Evolutionary conservation across 352 stramenopile species (phyloP).

Genomic region (Thraustochytrium striatum): DNA sequence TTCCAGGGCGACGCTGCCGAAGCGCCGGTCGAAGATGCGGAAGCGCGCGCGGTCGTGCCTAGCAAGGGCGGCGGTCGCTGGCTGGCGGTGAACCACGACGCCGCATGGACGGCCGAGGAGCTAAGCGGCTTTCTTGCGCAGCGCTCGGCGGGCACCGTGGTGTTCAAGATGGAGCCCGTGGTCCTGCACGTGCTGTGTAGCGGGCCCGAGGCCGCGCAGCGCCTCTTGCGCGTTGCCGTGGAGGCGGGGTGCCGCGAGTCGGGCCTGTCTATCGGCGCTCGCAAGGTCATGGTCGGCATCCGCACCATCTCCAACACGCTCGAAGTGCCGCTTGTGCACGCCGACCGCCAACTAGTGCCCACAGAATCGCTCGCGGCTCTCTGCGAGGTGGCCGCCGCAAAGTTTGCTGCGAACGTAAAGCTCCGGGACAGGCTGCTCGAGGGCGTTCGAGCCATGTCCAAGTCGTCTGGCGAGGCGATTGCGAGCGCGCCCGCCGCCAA

Average conservation of each 20-base stretch:
- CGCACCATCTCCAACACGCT: constrained; percentile 75
- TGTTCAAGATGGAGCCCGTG: constrained; percentile 83
- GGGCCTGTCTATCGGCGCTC: constrained; percentile 72
- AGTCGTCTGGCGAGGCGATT: background rate
- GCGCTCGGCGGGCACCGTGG: constrained; percentile 44
- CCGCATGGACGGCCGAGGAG: constrained; percentile 66
- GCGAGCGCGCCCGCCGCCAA: background rate
- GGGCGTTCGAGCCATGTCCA: background rate
- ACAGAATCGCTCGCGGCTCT: constrained; percentile 68
- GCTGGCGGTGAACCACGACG: constrained; percentile 71
- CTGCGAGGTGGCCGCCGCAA: constrained; percentile 72
- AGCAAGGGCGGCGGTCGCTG: constrained; percentile 77
- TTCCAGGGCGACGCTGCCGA: constrained; percentile 59
- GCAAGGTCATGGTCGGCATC: constrained; percentile 82
- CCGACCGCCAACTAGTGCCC: constrained; percentile 61
- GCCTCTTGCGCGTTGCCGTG: constrained; percentile 73
- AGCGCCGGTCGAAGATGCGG: background rate
- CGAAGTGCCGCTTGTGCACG: constrained; percentile 72
- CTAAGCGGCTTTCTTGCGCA: constrained; percentile 60
- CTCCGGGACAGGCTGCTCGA: constrained; percentile 51
- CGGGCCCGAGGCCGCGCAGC: constrained; percentile 68
- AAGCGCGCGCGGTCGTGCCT: constrained; percentile 55
- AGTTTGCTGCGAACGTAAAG: constrained; percentile 68
- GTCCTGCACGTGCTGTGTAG: constrained; percentile 83
- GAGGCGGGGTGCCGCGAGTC: constrained; percentile 77